phyloP scores from a whole-genome alignment of 768 basidiomycete genomes.

The Psilocybe sp. region DNA sequence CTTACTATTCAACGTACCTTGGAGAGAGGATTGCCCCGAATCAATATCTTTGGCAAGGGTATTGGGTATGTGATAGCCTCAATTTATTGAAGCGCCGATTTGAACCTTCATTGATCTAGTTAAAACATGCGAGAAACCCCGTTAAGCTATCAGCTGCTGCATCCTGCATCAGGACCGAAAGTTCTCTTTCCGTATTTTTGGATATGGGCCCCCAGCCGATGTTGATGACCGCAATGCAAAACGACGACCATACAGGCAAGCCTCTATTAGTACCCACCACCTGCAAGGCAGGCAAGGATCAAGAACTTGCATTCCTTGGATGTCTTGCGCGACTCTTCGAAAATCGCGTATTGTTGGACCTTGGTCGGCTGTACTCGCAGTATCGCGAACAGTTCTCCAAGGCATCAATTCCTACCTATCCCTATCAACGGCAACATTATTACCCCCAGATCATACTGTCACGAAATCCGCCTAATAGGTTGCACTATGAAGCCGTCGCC shows the following conservation, averaged over 20 bases:
- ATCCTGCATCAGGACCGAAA: constrained; percentile 3
- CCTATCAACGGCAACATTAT: constrained; percentile 24
- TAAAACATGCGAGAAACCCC: constrained; percentile 26
- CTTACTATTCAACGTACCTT: constrained; percentile 21
- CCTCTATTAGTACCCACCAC: constrained; percentile 3
- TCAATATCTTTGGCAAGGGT: constrained; percentile 8
- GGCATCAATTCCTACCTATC: constrained; percentile 25
- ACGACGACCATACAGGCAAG: not conserved
- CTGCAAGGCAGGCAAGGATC: constrained; percentile 13
- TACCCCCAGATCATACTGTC: constrained; percentile 21
- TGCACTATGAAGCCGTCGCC: not conserved
- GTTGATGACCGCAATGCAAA: constrained; percentile 20
- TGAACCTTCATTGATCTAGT: constrained; percentile 10
- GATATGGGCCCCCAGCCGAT: constrained; percentile 28
- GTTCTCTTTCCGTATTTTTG: constrained; percentile 16
- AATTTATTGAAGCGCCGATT: not conserved
- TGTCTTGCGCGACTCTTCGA: constrained; percentile 19
- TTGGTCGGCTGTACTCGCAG: constrained; percentile 13
- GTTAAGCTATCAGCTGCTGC: constrained; percentile 21
- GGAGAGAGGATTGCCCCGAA: constrained; percentile 11
- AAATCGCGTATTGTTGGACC: constrained; percentile 13
- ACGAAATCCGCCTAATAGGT: not conserved
- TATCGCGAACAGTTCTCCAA: constrained; percentile 5
- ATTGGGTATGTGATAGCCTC: constrained; percentile 21
- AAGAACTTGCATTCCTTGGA: constrained; percentile 15